Evolutionary conservation across 495 filamentous ascomycete species (phyloP).

Genomic region (Lasiosphaeriaceae sp.): DNA sequence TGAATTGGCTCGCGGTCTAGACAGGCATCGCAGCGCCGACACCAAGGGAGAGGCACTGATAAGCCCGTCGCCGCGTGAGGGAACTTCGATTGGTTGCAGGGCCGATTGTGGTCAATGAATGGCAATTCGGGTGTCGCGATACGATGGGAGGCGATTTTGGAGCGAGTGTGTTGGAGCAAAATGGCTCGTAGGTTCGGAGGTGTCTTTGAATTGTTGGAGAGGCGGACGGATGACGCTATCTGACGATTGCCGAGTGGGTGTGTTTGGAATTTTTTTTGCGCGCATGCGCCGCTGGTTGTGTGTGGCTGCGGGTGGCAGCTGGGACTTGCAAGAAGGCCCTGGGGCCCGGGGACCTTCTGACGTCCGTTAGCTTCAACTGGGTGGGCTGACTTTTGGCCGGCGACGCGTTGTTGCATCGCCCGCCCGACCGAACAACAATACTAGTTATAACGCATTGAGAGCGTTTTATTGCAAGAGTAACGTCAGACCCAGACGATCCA

Average conservation of each 20-base stretch:
- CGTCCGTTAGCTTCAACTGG: background rate
- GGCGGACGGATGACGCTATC: slow-evolving; percentile 23
- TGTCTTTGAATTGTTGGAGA: slow-evolving; percentile 6
- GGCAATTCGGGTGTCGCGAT: background rate
- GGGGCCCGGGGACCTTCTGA: slow-evolving; percentile 1
- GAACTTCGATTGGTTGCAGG: background rate
- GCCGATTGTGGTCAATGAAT: background rate
- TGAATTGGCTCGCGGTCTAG: slow-evolving; percentile 36
- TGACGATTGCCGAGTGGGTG: slow-evolving; percentile 9
- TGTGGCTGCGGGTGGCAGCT: background rate
- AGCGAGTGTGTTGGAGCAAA: background rate
- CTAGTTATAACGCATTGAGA: background rate
- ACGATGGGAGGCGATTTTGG: background rate
- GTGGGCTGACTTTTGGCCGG: slow-evolving; percentile 7
- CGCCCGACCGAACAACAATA: background rate
- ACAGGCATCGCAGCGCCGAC: slow-evolving; percentile 25
- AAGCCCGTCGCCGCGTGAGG: slow-evolving; percentile 14
- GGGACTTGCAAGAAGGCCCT: background rate
- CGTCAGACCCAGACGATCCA: background rate
- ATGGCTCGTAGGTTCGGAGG: background rate
- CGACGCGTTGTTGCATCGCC: background rate
- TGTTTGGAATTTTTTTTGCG: slow-evolving; percentile 23
- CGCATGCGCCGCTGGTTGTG: background rate
- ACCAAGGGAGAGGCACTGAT: slow-evolving; percentile 9
- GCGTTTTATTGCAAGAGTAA: background rate